These are phyloP conservation scores for Vitis amurensis DNA, from an alignment of 164 flowering plant genomes.

Conservation along the genomic window DNA sequence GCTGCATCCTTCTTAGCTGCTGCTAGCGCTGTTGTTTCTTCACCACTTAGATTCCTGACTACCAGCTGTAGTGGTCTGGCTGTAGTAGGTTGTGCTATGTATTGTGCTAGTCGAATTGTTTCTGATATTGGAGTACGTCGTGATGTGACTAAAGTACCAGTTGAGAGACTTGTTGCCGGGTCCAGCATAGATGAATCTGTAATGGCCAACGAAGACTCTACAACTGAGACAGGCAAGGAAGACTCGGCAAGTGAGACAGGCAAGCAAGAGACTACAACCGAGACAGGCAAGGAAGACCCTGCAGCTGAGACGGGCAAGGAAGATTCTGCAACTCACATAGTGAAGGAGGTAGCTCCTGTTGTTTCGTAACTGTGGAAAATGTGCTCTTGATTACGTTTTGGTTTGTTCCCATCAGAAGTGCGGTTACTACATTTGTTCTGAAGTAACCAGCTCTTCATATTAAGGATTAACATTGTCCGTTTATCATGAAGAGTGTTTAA, in stretches of 20 bases:
- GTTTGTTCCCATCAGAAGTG: no score
- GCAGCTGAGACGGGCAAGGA: no score
- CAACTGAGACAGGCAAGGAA: conserved; percentile 11
- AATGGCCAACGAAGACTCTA: neutral
- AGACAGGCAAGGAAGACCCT: no score
- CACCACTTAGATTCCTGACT: conserved; percentile 71
- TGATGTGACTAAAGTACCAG: conserved; percentile 66
- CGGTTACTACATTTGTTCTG: no score
- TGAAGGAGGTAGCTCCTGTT: no score
- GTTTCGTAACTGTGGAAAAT: no score
- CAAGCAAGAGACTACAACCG: no score
- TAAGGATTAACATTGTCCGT: no score
- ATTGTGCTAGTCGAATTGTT: conserved; percentile 59
- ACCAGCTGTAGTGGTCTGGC: conserved; percentile 60
- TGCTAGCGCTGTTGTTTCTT: conserved; percentile 51
- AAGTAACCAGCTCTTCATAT: no score
- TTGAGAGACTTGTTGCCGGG: conserved; percentile 54
- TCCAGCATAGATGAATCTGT: conserved; percentile 9
- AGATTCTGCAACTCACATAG: no score
- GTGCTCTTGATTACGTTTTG: no score
- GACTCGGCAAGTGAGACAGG: neutral
- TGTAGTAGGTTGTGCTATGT: conserved; percentile 55
- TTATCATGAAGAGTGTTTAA: no score
- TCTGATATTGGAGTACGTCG: conserved; percentile 74
- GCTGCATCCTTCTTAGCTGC: conserved; percentile 71